Evolutionary conservation across 345 rosid species (phyloP), one percentile per base, ranked within the genome.

Genomic region (Arabis alpina): DNA sequence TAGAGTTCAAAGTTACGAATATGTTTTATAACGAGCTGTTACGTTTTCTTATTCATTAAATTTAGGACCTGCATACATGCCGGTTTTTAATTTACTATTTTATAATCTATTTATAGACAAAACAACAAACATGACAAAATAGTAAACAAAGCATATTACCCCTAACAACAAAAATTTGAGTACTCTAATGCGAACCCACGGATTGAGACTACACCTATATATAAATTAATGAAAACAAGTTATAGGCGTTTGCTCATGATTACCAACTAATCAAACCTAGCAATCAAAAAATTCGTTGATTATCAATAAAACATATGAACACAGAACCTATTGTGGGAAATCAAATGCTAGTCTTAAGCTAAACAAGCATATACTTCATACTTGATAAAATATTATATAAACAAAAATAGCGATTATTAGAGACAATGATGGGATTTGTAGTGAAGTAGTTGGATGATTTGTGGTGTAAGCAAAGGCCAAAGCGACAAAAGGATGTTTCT

Each of bases 401-500:
- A 62, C 10, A 54, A 55, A 52, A 48, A 15, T 13, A 37, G 10
- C 15, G 50, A 34, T 6, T 40, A 19, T 3, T 7, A 27, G 55
- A 61, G 68, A 49, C 39, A 56, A 64, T 67, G 78, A 61, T 37
- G 59, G 54, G 16, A 57, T 54, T 37, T 60, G 48, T 50, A 66
- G 68, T 71, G 74, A 79, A 67, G 86, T 63, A 42, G 88, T 83
- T 86, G 80, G 86, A 81, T 89, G 90, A 85, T 89, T 92, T 92
- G 88, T 79, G 82, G 86, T 78, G 63, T 84, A 92, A 92, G 98
- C 96, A 92, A 92, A 80, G 91, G 82, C 72, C 84, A 55, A 67
- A 65, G 74, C 11, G 28, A 45, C 76, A 54, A 54, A 62, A 71
- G 40, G 27, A 16, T 57, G 11, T 25, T 16, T 71, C 37, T 42